These are phyloP conservation scores for Alternaria incomplexa DNA, from an alignment of 2,329 filamentous ascomycete genomes.

Conservation along the genomic window DNA sequence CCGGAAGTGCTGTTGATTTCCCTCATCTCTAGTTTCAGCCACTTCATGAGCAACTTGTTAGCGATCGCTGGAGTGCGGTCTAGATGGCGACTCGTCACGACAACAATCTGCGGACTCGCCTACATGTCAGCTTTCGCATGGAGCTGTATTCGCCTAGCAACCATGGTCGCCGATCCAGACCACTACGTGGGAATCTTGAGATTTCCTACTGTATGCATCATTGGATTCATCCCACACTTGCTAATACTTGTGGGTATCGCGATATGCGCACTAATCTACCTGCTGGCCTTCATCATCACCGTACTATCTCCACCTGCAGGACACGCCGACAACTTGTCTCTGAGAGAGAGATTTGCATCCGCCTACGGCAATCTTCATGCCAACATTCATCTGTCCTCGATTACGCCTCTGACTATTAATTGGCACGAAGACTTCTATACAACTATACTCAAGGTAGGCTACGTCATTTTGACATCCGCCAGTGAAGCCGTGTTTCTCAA, in stretches of 20 bases:
- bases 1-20: constrained; percentile 87
- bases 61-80: constrained; percentile 82
- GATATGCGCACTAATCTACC: constrained; percentile 78
- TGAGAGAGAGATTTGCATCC: constrained; percentile 66
- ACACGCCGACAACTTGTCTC: constrained; percentile 51
- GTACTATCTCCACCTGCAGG: constrained; percentile 68
- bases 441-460: constrained; percentile 82
- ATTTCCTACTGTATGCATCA: constrained; percentile 92
- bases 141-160: constrained; percentile 64
- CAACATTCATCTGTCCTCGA: constrained; percentile 77
- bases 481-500: constrained; percentile 96
- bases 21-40: constrained; percentile 87
- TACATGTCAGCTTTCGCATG: constrained; percentile 87
- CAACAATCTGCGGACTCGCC: constrained; percentile 85
- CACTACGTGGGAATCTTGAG: constrained; percentile 72
- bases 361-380: constrained; percentile 93
- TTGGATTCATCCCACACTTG: constrained; percentile 94
- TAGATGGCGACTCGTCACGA: constrained; percentile 81
- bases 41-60: constrained; percentile 81
- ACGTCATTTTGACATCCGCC: constrained; percentile 86
- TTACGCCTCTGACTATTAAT: constrained; percentile 72
- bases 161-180: constrained; percentile 46
- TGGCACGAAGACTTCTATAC: constrained; percentile 97
- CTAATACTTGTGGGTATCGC: constrained; percentile 80
- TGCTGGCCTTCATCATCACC: constrained; percentile 75